Base-by-base conservation (phyloP, 1,139 yeast species). In the Candida sanyaensis region DNA sequence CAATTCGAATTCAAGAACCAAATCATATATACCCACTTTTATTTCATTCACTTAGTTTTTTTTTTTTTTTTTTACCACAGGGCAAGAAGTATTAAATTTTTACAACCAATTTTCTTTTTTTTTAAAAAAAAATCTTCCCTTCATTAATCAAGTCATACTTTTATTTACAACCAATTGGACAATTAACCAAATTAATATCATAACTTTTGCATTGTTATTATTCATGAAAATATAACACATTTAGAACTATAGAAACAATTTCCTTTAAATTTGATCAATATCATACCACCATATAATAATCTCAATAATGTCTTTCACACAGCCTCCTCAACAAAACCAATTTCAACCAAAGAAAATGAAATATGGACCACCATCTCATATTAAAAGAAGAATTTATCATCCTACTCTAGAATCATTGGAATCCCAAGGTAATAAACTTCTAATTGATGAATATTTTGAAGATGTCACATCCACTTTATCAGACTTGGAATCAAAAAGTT, bases 361-460 rank as follows among this genome's bases (percentile, higher is more conserved):
- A 53, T 71, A 69, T 54, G 83, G 83, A 4, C 83, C 83, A 12
- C 82, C 82, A 45, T 60, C 64, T 50, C 68, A 65, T 56, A 56
- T 63, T 27, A 64, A 63, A 41, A 64, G 73, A 17, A 68, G 73
- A 51, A 68, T 70, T 4, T 78, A 78, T 58, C 66, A 71, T 32
- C 55, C 70, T 27, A 66, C 65, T 61, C 66, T 80, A 43, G 85
- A 80, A 55, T 64, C 69, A 21, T 64, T 77, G 42, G 85, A 81
- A 58, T 63, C 73, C 10, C 73, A 65, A 51, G 72, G 77, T 40
- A 79, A 80, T 59, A 67, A 64, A 45, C 64, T 63, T 47, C 66
- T 77, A 48, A 62, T 65, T 11, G 58, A 65, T 30, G 84, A 80
- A 56, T 80, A 80, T 63, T 61, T 54, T 37, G 56, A 42, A 9